These are phyloP conservation scores for Megacollybia marginata DNA, from an alignment of 768 basidiomycete species.

Conservation along the genomic window DNA sequence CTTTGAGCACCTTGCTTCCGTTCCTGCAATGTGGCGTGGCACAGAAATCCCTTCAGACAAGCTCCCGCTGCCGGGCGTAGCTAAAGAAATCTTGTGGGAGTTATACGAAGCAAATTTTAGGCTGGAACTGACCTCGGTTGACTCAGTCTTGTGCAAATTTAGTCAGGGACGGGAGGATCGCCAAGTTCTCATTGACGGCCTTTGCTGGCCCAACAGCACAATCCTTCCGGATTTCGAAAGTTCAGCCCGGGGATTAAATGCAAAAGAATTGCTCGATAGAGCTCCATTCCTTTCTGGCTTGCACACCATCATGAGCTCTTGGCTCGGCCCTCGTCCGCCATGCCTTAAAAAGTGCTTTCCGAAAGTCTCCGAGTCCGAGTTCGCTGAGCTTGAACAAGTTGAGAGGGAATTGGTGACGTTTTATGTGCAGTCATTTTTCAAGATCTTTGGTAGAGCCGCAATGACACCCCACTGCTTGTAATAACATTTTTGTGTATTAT, in stretches of 20 bases:
- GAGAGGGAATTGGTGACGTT: not conserved
- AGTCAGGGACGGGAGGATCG: not conserved
- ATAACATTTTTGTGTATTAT: too few species aligned
- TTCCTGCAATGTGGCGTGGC: too few species aligned
- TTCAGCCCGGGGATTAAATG: not conserved
- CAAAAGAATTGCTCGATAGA: not conserved
- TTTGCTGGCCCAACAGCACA: not conserved
- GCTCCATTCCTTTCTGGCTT: not conserved
- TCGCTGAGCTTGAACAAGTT: not conserved
- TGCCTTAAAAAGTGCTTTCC: not conserved
- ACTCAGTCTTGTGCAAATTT: not conserved
- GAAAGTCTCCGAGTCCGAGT: too few species aligned
- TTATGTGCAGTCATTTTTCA: not conserved
- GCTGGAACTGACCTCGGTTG: not conserved
- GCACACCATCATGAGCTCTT: not conserved
- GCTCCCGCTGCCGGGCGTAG: not conserved
- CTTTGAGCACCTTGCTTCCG: too few species aligned
- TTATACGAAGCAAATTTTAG: not conserved
- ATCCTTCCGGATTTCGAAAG: not conserved
- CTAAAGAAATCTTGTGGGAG: not conserved
- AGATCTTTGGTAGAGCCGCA: too few species aligned
- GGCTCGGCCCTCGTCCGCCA: not conserved
- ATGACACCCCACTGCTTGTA: too few species aligned
- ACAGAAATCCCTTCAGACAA: too few species aligned
- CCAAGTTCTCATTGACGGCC: not conserved